Conservation (phyloP, 768 basidiomycete species). For the Tylopilus rubrobrunneus region DNA sequence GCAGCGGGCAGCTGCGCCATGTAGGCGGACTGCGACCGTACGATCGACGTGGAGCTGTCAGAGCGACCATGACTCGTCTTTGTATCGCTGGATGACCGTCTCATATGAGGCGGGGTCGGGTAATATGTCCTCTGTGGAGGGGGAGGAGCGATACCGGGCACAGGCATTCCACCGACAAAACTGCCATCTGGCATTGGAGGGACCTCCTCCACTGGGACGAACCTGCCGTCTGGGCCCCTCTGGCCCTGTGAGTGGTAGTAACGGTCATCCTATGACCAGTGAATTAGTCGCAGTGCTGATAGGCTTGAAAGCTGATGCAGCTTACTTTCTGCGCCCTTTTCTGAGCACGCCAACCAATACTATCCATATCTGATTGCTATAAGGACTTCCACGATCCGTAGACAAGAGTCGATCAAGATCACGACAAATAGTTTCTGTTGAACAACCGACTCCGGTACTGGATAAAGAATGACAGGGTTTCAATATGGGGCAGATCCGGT, state of each 20-base stretch:
- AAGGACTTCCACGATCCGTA: not conserved
- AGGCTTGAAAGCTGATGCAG: not conserved
- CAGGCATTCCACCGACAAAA: slow-evolving; percentile 55
- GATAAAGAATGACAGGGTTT: not conserved
- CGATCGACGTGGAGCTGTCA: slow-evolving; percentile 1
- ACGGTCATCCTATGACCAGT: slow-evolving; percentile 26
- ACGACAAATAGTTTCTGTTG: not conserved
- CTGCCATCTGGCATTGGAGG: slow-evolving; percentile 54
- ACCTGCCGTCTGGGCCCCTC: slow-evolving; percentile 48
- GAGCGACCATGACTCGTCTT: slow-evolving; percentile 25
- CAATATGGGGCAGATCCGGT: not conserved
- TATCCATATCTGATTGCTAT: slow-evolving; percentile 53
- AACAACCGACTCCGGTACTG: not conserved
- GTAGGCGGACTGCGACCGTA: not conserved
- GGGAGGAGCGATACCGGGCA: slow-evolving; percentile 19
- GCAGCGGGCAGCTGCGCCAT: slow-evolving; percentile 49
- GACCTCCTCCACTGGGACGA: slow-evolving; percentile 53
- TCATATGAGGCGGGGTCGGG: slow-evolving; percentile 1
- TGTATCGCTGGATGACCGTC: slow-evolving; percentile 18
- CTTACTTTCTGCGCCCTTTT: slow-evolving; percentile 56
- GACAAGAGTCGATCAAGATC: not conserved
- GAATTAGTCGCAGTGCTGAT: not conserved
- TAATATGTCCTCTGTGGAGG: slow-evolving; percentile 38
- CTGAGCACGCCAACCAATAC: slow-evolving; percentile 70
- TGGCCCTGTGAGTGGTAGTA: slow-evolving; percentile 26